Percentiles rank a stretch among this genome's conserved stretches.
Evolutionary conservation across 768 basidiomycete species (phyloP).

Genomic region (Termitomyces sp.): DNA sequence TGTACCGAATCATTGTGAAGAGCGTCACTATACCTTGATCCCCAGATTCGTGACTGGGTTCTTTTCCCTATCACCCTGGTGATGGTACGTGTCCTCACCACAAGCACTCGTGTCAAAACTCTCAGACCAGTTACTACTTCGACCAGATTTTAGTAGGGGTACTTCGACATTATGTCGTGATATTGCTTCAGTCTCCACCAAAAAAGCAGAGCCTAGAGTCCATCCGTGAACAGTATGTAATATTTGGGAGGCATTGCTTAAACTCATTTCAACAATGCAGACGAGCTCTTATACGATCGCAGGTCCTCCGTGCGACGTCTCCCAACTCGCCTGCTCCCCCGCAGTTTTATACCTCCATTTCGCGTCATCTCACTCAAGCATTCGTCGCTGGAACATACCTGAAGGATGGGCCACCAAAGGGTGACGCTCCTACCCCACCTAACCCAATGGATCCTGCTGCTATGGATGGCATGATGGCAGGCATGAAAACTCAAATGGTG

Average conservation of each 20-base stretch:
- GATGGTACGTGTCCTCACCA: constrained; percentile 58
- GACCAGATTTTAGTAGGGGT: constrained; percentile 86
- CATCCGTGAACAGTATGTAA: constrained; percentile 87
- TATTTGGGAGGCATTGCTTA: neutral
- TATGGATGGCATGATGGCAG: constrained; percentile 99
- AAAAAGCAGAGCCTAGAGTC: constrained; percentile 74
- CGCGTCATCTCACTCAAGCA: constrained; percentile 65
- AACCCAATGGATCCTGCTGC: constrained; percentile 89
- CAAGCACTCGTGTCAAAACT: neutral
- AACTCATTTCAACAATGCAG: constrained; percentile 27
- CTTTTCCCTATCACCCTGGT: constrained; percentile 95
- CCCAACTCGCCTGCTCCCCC: constrained; percentile 79
- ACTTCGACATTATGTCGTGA: constrained; percentile 86
- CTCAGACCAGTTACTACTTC: neutral
- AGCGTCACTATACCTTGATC: constrained; percentile 74
- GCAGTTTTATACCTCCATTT: constrained; percentile 67
- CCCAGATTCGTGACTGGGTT: constrained; percentile 93
- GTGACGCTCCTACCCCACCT: constrained; percentile 55
- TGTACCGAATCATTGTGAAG: constrained; percentile 21
- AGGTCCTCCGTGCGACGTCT: constrained; percentile 79
- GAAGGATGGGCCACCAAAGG: constrained; percentile 75
- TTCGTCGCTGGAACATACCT: constrained; percentile 78
- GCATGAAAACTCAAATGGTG: constrained; percentile 98
- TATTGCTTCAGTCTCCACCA: constrained; percentile 78
- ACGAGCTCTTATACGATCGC: constrained; percentile 75